phyloP scores from a whole-genome alignment of 2,329 filamentous ascomycete genomes.

The Aspergillus unguis region DNA sequence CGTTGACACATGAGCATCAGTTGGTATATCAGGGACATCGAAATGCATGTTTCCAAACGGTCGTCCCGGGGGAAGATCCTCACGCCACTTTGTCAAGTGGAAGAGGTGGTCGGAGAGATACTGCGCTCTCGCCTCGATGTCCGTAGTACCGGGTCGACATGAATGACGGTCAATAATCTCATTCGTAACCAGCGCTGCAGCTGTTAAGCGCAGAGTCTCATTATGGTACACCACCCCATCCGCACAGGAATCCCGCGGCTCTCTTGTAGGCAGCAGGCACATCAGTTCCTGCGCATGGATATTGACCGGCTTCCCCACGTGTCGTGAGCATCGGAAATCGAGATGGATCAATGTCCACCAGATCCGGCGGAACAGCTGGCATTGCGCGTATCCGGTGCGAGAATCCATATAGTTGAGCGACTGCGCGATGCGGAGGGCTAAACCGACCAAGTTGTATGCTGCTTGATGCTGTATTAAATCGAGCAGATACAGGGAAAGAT shows the following conservation, averaged over 20 bases:
- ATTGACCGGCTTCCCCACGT: conserved; percentile 18
- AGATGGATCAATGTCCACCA: conserved; percentile 22
- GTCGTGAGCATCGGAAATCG: conserved; percentile 19
- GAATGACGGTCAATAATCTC: not conserved
- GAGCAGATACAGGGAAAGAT: conserved; percentile 21
- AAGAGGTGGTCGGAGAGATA: not conserved
- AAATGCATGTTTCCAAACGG: not conserved
- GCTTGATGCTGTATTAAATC: conserved; percentile 18
- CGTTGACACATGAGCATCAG: no score
- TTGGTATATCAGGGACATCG: not conserved
- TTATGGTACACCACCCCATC: not conserved
- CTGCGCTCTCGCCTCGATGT: not conserved
- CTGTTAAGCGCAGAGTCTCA: not conserved
- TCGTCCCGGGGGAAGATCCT: not conserved
- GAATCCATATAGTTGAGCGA: conserved; percentile 7
- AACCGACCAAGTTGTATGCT: conserved; percentile 23
- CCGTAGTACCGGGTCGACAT: not conserved
- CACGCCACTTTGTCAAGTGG: not conserved
- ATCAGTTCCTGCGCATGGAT: not conserved
- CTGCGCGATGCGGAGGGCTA: conserved; percentile 21
- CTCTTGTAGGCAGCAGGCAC: not conserved
- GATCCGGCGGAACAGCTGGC: conserved; percentile 5
- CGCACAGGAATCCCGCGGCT: not conserved
- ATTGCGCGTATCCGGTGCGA: not conserved
- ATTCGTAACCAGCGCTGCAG: not conserved